phyloP scores from a whole-genome alignment of 2,329 filamentous ascomycete species.

The Bipolaris victoriae region DNA sequence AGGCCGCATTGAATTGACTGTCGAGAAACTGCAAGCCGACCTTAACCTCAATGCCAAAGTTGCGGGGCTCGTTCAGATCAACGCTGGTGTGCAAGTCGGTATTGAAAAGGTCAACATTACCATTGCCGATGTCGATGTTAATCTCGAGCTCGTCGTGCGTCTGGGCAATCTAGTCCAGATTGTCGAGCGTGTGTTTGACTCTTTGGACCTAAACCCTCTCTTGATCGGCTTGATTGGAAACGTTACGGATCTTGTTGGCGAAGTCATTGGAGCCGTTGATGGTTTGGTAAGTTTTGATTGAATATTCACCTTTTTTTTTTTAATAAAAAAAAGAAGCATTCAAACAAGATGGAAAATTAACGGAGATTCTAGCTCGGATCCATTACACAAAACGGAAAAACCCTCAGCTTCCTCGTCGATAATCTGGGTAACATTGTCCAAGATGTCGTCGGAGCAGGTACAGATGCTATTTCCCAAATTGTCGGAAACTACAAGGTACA shows the following conservation, averaged over 20 bases:
- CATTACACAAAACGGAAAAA: slow-evolving; percentile 62
- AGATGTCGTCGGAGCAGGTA: slow-evolving; percentile 59
- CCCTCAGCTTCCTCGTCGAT: slow-evolving; percentile 63
- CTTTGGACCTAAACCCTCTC: slow-evolving; percentile 66
- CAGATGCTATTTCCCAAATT: slow-evolving; percentile 56
- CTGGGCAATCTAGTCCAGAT: slow-evolving; percentile 66
- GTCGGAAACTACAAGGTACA: slow-evolving; percentile 61
- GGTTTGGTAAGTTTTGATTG: slow-evolving; percentile 50
- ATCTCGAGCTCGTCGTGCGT: slow-evolving; percentile 65
- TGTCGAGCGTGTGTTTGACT: slow-evolving; percentile 65
- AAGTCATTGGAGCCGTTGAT: slow-evolving; percentile 63
- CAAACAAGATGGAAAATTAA: not conserved
- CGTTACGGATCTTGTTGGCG: slow-evolving; percentile 59
- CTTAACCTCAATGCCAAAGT: slow-evolving; percentile 66
- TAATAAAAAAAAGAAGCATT: no score
- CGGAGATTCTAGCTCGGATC: slow-evolving; percentile 54
- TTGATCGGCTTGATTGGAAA: slow-evolving; percentile 63
- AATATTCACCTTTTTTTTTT: no score
- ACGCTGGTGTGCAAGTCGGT: slow-evolving; percentile 56
- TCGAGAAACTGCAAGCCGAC: slow-evolving; percentile 64
- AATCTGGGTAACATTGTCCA: slow-evolving; percentile 69
- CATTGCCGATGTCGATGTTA: slow-evolving; percentile 64
- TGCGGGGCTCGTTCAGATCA: slow-evolving; percentile 62
- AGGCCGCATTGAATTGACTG: slow-evolving; percentile 64
- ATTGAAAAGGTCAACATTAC: slow-evolving; percentile 65